phyloP scores from a whole-genome alignment of 441 rosid species.

The Gossypium gossypioides region DNA sequence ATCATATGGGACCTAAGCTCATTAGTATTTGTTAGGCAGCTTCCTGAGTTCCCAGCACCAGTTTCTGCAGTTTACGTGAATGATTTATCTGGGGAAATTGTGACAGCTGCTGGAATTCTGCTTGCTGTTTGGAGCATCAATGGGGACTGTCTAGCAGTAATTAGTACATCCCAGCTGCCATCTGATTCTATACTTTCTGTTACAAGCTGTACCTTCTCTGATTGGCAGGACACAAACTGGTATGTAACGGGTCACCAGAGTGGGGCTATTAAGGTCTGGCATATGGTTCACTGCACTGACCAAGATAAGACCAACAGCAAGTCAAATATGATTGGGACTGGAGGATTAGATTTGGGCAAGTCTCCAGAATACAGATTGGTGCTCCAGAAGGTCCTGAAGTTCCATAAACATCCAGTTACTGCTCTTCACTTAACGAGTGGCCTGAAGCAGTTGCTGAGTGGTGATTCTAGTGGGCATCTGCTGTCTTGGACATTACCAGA shows the following conservation, averaged over 20 bases:
- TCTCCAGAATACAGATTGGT: constrained; percentile 75
- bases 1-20: constrained; percentile 97
- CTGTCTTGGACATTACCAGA: constrained; percentile 83
- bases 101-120: constrained; percentile 90
- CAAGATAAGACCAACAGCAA: constrained; percentile 40
- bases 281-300: constrained; percentile 72
- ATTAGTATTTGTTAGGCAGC: constrained; percentile 74
- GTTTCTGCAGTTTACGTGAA: constrained; percentile 84
- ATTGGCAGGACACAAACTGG: constrained; percentile 93
- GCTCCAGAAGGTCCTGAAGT: constrained; percentile 76
- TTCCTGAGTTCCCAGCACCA: constrained; percentile 76
- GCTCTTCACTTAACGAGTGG: constrained; percentile 72
- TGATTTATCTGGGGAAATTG: constrained; percentile 87
- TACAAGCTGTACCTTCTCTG: constrained; percentile 75
- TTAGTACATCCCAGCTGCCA: constrained; percentile 91
- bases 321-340: constrained; percentile 35
- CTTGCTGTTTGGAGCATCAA: constrained; percentile 98
- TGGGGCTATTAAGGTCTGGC: constrained; percentile 96
- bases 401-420: constrained; percentile 80
- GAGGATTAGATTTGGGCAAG: constrained; percentile 55
- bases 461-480: constrained; percentile 83
- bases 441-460: constrained; percentile 87
- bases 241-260: constrained; percentile 98
- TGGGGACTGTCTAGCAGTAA: constrained; percentile 91
- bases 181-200: constrained; percentile 88